A percentile compares a stretch with the other conserved stretches of the same genome.
These are phyloP conservation scores for Aureobasidium pullulans DNA, from an alignment of 2,329 filamentous ascomycete genomes.

Conservation along the genomic window DNA sequence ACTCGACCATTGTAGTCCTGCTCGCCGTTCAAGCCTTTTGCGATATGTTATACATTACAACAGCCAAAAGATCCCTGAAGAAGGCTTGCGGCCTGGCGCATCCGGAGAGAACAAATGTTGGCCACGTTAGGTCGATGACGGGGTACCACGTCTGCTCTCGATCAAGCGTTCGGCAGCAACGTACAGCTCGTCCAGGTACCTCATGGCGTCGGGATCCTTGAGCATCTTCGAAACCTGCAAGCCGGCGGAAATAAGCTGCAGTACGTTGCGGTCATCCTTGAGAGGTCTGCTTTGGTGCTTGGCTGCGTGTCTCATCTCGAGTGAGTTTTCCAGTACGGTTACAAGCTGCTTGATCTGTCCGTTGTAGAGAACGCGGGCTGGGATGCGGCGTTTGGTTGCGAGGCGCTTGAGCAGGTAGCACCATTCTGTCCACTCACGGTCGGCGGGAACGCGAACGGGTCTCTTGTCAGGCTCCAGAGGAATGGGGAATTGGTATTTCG, in stretches of 20 bases:
- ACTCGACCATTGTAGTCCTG: too few relatives aligned
- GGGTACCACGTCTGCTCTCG: slow-evolving; percentile 33
- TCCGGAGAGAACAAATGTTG: neutral
- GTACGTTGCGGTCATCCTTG: slow-evolving; percentile 82
- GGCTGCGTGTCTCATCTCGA: slow-evolving; percentile 80
- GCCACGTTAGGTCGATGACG: neutral
- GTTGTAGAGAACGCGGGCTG: slow-evolving; percentile 72
- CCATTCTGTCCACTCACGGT: slow-evolving; percentile 88
- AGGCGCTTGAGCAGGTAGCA: slow-evolving; percentile 79
- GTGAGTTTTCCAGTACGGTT: slow-evolving; percentile 77
- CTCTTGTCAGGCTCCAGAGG: slow-evolving; percentile 76
- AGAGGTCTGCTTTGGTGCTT: slow-evolving; percentile 76
- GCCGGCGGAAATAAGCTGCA: slow-evolving; percentile 79
- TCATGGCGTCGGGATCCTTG: slow-evolving; percentile 77
- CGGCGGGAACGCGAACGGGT: slow-evolving; percentile 64
- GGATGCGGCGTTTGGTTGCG: slow-evolving; percentile 78
- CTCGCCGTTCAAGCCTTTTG: neutral
- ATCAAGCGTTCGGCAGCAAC: slow-evolving; percentile 74
- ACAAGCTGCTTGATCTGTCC: slow-evolving; percentile 89
- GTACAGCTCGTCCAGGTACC: slow-evolving; percentile 74
- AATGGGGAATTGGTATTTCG: slow-evolving; percentile 85
- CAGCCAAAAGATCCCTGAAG: neutral
- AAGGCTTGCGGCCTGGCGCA: neutral
- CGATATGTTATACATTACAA: neutral
- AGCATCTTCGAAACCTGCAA: slow-evolving; percentile 83